Evolutionary conservation across 805 yeast species (phyloP), one percentile per base, ranked within the genome.

Genomic region (Clavispora santaluciae): DNA sequence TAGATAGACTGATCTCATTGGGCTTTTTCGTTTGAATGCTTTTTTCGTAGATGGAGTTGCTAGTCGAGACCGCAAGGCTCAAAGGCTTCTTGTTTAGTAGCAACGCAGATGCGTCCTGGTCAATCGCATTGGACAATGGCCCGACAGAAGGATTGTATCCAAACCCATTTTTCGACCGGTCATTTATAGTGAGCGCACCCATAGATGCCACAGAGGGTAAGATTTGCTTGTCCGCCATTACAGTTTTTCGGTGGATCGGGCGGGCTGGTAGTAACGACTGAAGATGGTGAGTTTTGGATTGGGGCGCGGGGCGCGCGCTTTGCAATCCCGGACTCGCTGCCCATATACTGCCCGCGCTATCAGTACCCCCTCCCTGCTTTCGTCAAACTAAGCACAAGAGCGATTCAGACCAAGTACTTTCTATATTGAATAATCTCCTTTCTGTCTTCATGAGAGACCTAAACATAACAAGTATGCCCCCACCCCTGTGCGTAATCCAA

Each of bases 1-100:
- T 70, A 11, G 86, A 72, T 13, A 83, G 57, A 45, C 81, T 80
- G 25, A 86, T 81, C 42, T 85, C 91, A 22, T 77, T 76, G 13
- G 78, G 70, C 42, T 82, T 75, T 49, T 90, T 75, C 44, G 76
- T 79, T 33, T 81, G 65, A 49, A 68, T 49, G 45, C 81, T 84
- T 49, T 79, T 75, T 54, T 87, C 95, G 51, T 83, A 86, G 21
- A 85, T 79, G 5, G 76, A 64, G 18, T 60, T 61, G 18, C 58
- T 51, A 22, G 73, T 59, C 10, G 66, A 63, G 13, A 65, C 60
- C 2, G 68, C 56, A 35, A 68, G 48, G 33, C 40, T 55, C 9
- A 63, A 48, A 6, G 62, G 54, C 31, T 57, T 54, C 42, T 64
- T 69, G 42, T 56, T 63, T 28, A 66, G 41, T 10, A 69, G 49